These are phyloP conservation scores for Ophiostoma fasciatum DNA, from an alignment of 2,329 filamentous ascomycete species.

Conservation along the genomic window DNA sequence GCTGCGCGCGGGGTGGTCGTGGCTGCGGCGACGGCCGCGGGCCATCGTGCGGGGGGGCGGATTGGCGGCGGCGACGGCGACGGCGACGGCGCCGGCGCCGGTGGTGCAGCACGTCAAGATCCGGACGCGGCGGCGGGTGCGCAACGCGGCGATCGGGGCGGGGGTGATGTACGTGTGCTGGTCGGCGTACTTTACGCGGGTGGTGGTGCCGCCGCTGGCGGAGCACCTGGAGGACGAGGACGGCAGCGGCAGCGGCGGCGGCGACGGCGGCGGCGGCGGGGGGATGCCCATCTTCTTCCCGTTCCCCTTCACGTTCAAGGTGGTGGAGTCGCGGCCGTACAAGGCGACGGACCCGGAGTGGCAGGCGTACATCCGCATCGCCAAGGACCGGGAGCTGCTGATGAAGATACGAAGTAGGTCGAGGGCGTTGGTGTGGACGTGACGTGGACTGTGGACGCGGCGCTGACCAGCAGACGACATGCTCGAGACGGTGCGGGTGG, in stretches of 20 bases:
- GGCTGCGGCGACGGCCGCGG: too few species aligned
- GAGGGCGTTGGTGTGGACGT: constrained; percentile 12
- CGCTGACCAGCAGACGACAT: constrained; percentile 25
- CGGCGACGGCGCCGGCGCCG: background rate
- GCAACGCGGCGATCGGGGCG: constrained; percentile 10
- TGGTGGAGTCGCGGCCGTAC: constrained; percentile 35
- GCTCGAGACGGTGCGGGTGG: constrained; percentile 24
- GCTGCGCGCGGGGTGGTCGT: too few species aligned
- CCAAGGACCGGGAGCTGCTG: constrained; percentile 33
- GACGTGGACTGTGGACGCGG: background rate
- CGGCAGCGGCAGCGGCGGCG: constrained; percentile 21
- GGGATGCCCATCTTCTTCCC: constrained; percentile 37
- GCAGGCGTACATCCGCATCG: constrained; percentile 44
- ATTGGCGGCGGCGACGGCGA: background rate
- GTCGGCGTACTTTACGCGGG: constrained; percentile 23
- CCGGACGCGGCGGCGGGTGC: constrained; percentile 4
- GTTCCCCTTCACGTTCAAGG: constrained; percentile 41
- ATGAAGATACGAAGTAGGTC: constrained; percentile 33
- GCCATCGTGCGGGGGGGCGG: too few species aligned
- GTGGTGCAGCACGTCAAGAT: constrained; percentile 10
- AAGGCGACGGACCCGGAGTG: constrained; percentile 47
- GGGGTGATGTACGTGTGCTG: constrained; percentile 11
- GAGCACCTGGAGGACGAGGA: constrained; percentile 11
- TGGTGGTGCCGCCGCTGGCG: constrained; percentile 28
- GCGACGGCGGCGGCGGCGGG: constrained; percentile 5